Percentiles rank a stretch among this genome's conserved stretches.
Conservation (phyloP, 2,329 filamentous ascomycete species). For the Escovopsis sp. region DNA sequence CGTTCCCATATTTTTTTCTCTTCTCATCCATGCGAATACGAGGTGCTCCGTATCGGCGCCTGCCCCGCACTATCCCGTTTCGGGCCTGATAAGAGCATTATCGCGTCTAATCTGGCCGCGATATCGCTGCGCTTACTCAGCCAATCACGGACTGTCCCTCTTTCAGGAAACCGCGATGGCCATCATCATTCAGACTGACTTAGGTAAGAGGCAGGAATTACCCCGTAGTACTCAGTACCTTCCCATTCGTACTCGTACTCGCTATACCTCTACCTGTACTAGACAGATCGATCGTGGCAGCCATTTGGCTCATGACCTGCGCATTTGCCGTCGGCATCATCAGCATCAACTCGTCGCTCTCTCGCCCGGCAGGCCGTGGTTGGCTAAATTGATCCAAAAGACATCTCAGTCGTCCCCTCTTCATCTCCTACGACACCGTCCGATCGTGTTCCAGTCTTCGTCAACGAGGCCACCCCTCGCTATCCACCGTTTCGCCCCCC, state of each 20-base stretch:
- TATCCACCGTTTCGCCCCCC: no score
- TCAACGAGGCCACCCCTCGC: neutral
- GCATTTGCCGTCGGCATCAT: constrained; percentile 4
- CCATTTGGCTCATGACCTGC: neutral
- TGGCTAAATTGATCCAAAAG: neutral
- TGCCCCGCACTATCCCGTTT: constrained; percentile 27
- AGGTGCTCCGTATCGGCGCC: no score
- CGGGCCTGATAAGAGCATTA: constrained; percentile 12
- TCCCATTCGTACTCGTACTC: no score
- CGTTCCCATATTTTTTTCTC: no score
- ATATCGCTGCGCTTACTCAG: constrained; percentile 11
- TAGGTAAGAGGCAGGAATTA: constrained; percentile 9
- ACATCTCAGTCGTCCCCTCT: neutral
- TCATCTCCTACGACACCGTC: neutral
- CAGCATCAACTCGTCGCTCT: neutral
- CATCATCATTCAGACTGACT: constrained; percentile 8
- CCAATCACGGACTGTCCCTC: constrained; percentile 6
- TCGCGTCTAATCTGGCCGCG: constrained; percentile 10
- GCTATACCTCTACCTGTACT: no score
- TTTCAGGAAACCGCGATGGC: no score
- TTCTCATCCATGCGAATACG: no score
- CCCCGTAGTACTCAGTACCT: no score
- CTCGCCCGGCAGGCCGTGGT: constrained; percentile 3
- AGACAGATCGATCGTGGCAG: no score
- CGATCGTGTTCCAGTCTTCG: neutral